Conservation (phyloP, 1,139 yeast genomes). For the Nematodospora anomalae region DNA sequence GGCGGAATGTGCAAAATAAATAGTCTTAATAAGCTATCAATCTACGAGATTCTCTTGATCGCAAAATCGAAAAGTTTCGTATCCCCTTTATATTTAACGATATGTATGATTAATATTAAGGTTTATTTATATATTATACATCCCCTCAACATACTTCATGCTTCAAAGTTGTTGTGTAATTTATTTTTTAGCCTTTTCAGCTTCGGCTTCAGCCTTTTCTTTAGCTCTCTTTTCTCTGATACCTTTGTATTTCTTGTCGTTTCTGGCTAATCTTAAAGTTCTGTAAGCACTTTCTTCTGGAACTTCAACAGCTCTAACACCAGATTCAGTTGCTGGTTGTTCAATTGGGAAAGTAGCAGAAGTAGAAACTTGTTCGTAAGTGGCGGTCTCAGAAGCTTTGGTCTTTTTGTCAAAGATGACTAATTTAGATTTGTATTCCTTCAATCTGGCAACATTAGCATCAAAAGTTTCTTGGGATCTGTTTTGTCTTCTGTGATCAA, state of each 20-base stretch:
- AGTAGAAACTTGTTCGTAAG: conserved; percentile 74
- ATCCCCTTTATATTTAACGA: conserved; percentile 10
- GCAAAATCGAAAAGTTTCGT: conserved; percentile 6
- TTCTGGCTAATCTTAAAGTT: conserved; percentile 94
- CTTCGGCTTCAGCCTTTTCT: conserved; percentile 98
- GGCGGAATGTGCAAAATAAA: no score
- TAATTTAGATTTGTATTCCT: conserved; percentile 94
- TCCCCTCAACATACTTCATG: conserved; percentile 10
- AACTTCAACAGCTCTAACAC: conserved; percentile 87
- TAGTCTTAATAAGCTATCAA: no score
- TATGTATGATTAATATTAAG: conserved; percentile 10
- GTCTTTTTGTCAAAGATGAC: conserved; percentile 92
- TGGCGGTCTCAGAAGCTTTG: conserved; percentile 66
- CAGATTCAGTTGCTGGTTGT: conserved; percentile 70
- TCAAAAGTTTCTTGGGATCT: conserved; percentile 95
- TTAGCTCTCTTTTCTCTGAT: conserved; percentile 95
- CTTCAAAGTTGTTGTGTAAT: conserved; percentile 9
- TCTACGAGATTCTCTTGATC: no score
- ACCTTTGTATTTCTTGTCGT: conserved; percentile 92
- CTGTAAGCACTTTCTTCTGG: conserved; percentile 89
- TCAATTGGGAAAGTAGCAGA: conserved; percentile 90
- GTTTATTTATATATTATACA: conserved; percentile 10
- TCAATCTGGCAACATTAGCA: conserved; percentile 91
- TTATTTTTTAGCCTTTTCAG: conserved; percentile 94
- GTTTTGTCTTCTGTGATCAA: conserved; percentile 99